Conservation (phyloP, 176 grass and related monocot genomes). For the Puccinellia tenuiflora region DNA sequence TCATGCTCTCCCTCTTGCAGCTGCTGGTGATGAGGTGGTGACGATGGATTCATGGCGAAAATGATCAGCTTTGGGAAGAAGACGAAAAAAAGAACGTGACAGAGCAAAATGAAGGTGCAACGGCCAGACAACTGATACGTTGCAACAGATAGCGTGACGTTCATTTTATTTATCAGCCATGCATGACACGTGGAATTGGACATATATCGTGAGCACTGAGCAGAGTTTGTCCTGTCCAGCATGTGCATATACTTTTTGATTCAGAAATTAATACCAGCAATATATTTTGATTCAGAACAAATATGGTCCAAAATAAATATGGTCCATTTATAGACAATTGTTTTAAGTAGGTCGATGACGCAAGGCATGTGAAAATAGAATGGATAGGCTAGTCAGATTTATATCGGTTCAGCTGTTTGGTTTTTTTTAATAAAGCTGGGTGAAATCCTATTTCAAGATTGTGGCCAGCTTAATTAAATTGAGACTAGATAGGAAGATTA, state of each 20-base stretch:
- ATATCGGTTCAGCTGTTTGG: too few species aligned
- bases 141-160: neutral
- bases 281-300: neutral
- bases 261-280: neutral
- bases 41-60: slow-evolving; percentile 4
- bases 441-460: too few species aligned
- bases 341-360: neutral
- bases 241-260: neutral
- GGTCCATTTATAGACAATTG: neutral
- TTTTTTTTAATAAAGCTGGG: too few species aligned
- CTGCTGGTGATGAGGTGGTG: neutral
- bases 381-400: neutral
- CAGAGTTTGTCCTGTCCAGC: neutral
- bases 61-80: neutral
- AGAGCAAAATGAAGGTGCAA: neutral
- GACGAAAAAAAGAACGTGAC: neutral
- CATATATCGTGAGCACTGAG: neutral
- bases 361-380: neutral
- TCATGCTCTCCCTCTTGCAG: neutral
- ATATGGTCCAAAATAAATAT: neutral
- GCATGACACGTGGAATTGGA: neutral
- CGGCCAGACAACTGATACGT: neutral
- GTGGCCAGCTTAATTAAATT: neutral
- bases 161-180: neutral
- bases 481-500: neutral